These are phyloP conservation scores for Mortierella alpina DNA, from an alignment of 192 early-diverging fungal genomes.

Conservation along the genomic window DNA sequence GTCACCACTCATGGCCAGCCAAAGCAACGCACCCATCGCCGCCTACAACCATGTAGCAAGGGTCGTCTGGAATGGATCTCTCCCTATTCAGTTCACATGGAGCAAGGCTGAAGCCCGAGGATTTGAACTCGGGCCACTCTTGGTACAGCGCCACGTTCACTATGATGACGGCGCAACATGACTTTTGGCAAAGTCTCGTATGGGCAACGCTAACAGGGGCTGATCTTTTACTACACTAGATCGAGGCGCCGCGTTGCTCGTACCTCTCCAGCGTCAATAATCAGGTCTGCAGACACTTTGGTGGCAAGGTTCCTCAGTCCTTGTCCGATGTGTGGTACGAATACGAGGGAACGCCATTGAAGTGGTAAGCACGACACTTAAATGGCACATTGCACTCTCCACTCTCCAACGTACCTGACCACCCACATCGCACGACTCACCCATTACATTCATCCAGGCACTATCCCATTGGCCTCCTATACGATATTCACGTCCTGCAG, in stretches of 20 bases:
- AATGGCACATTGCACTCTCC: neutral
- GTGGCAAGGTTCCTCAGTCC: slow-evolving; percentile 13
- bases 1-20: too few species aligned
- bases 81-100: slow-evolving; percentile 41
- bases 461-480: slow-evolving; percentile 83
- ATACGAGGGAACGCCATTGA: slow-evolving; percentile 72
- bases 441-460: slow-evolving; percentile 62
- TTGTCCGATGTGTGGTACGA: slow-evolving; percentile 75
- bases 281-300: slow-evolving; percentile 51
- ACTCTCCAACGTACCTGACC: neutral
- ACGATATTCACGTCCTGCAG: slow-evolving; percentile 66
- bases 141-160: slow-evolving; percentile 1
- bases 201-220: neutral
- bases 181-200: neutral
- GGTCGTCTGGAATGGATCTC: slow-evolving; percentile 50
- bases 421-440: neutral
- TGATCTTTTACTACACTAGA: slow-evolving; percentile 24
- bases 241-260: slow-evolving; percentile 65
- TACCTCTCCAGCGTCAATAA: slow-evolving; percentile 64
- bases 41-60: slow-evolving; percentile 35
- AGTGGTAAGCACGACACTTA: slow-evolving; percentile 63
- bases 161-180: neutral
- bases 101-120: slow-evolving; percentile 1
- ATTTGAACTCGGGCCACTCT: neutral
- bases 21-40: too few species aligned